Evolutionary conservation across 2,329 filamentous ascomycete genomes (phyloP).

Genomic region (Lizonia empirigonia): DNA sequence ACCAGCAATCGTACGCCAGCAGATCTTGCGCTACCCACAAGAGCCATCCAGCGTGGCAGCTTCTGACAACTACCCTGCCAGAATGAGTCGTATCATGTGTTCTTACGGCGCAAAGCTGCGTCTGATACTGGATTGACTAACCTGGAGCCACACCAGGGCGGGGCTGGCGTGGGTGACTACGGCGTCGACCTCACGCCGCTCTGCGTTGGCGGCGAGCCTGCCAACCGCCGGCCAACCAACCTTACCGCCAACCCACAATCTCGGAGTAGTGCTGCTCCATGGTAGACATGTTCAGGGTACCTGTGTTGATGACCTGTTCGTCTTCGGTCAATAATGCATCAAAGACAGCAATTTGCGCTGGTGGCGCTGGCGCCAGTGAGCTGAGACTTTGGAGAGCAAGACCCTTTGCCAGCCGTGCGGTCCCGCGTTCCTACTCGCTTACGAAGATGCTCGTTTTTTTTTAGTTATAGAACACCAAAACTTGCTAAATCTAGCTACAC

Average conservation of each 20-base stretch:
- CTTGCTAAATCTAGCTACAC: too few species aligned
- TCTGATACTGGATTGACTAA: constrained; percentile 13
- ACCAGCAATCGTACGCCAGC: constrained; percentile 17
- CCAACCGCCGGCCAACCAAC: constrained; percentile 21
- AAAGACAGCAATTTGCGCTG: constrained; percentile 21
- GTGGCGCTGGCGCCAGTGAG: constrained; percentile 28
- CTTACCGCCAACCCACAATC: constrained; percentile 31
- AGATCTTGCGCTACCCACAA: constrained; percentile 16
- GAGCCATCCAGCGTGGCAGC: constrained; percentile 4
- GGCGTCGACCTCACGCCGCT: constrained; percentile 19
- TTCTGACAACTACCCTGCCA: constrained; percentile 4
- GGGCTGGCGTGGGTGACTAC: constrained; percentile 16
- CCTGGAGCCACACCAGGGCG: constrained; percentile 9
- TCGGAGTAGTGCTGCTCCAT: constrained; percentile 23
- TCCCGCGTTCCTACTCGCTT: constrained; percentile 21
- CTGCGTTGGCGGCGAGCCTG: constrained; percentile 28
- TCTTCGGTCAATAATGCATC: constrained; percentile 8
- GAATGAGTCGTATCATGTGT: constrained; percentile 1
- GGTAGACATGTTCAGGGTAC: constrained; percentile 14
- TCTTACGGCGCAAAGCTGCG: constrained; percentile 2
- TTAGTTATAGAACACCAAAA: too few species aligned
- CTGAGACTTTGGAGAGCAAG: constrained; percentile 21
- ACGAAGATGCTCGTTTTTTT: too few species aligned
- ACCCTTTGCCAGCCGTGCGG: constrained; percentile 21
- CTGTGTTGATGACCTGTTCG: constrained; percentile 8